A percentile compares a stretch with the other conserved stretches of the same genome.
Evolutionary conservation across 192 early-diverging fungal species (phyloP).

Genomic region (Podila epigama): DNA sequence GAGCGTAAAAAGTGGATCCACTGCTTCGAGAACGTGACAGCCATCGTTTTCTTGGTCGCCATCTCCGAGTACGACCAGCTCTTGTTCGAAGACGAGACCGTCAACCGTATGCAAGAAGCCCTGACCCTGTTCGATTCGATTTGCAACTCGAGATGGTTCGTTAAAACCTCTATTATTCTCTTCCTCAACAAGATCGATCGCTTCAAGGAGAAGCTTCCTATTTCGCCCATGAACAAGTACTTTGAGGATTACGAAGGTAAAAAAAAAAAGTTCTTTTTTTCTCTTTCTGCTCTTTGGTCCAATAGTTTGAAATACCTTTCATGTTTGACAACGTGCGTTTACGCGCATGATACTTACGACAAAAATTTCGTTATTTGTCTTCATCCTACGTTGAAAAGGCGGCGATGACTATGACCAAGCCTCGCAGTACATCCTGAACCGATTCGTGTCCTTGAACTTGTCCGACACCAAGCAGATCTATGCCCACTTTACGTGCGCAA

Average conservation of each 20-base stretch:
- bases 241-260: slow-evolving; percentile 84
- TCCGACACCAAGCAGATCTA: slow-evolving; percentile 86
- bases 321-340: too few species aligned
- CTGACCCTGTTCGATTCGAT: slow-evolving; percentile 97
- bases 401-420: slow-evolving; percentile 78
- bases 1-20: slow-evolving; percentile 99
- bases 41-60: slow-evolving; percentile 95
- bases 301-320: too few species aligned
- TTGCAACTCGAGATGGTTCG: slow-evolving; percentile 97
- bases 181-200: slow-evolving; percentile 99
- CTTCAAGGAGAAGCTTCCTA: slow-evolving; percentile 89
- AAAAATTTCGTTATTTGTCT: neutral
- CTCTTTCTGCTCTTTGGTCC: neutral
- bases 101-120: slow-evolving; percentile 97
- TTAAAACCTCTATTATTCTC: slow-evolving; percentile 96
- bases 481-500: slow-evolving; percentile 89
- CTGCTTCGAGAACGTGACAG: slow-evolving; percentile 97
- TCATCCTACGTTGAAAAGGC: slow-evolving; percentile 39
- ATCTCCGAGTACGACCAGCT: slow-evolving; percentile 97
- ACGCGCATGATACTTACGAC: too few species aligned
- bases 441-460: slow-evolving; percentile 82
- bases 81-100: slow-evolving; percentile 93
- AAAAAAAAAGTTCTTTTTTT: neutral
- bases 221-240: slow-evolving; percentile 84
- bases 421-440: slow-evolving; percentile 80